phyloP scores from a whole-genome alignment of 176 grass and related monocot genomes.

The Saccharum spontaneum region DNA sequence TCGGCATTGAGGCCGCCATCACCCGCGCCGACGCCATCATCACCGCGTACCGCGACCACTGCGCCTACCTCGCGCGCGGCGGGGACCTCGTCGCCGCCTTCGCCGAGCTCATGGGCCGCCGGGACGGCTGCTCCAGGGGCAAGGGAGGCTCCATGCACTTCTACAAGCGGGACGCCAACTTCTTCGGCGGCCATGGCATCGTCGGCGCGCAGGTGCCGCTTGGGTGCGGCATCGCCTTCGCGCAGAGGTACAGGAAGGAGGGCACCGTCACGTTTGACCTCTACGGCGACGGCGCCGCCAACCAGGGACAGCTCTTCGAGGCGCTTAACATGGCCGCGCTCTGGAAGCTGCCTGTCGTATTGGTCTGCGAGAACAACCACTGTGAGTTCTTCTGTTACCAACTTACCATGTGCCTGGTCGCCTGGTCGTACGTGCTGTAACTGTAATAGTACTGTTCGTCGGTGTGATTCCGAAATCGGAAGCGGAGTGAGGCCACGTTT shows the following conservation, averaged over 20 bases:
- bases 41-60: conserved; percentile 95
- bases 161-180: conserved; percentile 77
- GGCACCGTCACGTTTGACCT: conserved; percentile 66
- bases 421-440: neutral
- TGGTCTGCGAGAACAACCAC: conserved; percentile 99
- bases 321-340: conserved; percentile 95
- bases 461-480: neutral
- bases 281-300: conserved; percentile 81
- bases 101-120: conserved; percentile 87
- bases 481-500: no score
- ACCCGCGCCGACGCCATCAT: conserved; percentile 74
- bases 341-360: conserved; percentile 74
- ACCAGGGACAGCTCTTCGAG: conserved; percentile 97
- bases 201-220: conserved; percentile 88
- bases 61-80: conserved; percentile 68
- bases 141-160: conserved; percentile 97
- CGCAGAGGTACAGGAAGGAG: conserved; percentile 82
- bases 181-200: conserved; percentile 86
- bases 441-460: neutral
- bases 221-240: conserved; percentile 78
- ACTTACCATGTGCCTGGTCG: neutral
- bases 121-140: conserved; percentile 60
- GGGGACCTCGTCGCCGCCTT: conserved; percentile 59
- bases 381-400: conserved; percentile 38
- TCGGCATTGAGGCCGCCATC: conserved; percentile 73